Conservation (phyloP, 331 rosid species). For the Rhamnella rubrinervis region DNA sequence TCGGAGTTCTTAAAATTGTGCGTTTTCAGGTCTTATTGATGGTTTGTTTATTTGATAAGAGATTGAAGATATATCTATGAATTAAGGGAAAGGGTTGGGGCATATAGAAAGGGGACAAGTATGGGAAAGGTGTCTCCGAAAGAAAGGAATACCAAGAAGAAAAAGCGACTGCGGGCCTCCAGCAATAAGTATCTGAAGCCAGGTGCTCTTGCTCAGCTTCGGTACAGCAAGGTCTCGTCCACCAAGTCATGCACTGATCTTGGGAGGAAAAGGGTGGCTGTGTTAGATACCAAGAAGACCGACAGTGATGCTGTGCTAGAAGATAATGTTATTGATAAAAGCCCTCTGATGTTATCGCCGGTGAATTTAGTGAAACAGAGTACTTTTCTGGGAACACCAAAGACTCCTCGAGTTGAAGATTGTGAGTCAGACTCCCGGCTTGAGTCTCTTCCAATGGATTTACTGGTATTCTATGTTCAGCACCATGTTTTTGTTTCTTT, state of each 20-base stretch:
- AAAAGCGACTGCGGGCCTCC: slow-evolving; percentile 41
- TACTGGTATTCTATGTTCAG: slow-evolving; percentile 51
- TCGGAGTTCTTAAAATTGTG: background rate
- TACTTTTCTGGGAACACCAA: slow-evolving; percentile 55
- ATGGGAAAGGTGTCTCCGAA: slow-evolving; percentile 66
- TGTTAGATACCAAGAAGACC: slow-evolving; percentile 36
- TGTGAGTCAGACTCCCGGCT: slow-evolving; percentile 63
- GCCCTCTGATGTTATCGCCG: slow-evolving; percentile 75
- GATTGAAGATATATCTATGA: slow-evolving; percentile 1
- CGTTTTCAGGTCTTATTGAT: slow-evolving; percentile 17
- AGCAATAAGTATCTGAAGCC: slow-evolving; percentile 74
- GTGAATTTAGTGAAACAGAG: slow-evolving; percentile 57
- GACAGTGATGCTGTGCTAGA: slow-evolving; percentile 29
- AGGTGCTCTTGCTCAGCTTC: slow-evolving; percentile 83
- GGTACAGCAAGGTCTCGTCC: slow-evolving; percentile 41
- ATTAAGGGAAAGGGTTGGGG: background rate
- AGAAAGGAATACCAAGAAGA: slow-evolving; percentile 47
- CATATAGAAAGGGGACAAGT: background rate
- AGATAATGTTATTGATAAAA: slow-evolving; percentile 44
- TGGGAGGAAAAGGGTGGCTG: slow-evolving; percentile 63
- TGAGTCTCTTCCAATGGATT: slow-evolving; percentile 81
- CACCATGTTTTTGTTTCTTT: no score
- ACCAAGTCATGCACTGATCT: slow-evolving; percentile 57
- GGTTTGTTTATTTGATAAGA: background rate
- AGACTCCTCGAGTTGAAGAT: slow-evolving; percentile 61